Percentiles rank a stretch among this genome's conserved stretches.
These are phyloP conservation scores for Elongisporangium prolatum DNA, from an alignment of 352 stramenopile genomes.

Conservation along the genomic window DNA sequence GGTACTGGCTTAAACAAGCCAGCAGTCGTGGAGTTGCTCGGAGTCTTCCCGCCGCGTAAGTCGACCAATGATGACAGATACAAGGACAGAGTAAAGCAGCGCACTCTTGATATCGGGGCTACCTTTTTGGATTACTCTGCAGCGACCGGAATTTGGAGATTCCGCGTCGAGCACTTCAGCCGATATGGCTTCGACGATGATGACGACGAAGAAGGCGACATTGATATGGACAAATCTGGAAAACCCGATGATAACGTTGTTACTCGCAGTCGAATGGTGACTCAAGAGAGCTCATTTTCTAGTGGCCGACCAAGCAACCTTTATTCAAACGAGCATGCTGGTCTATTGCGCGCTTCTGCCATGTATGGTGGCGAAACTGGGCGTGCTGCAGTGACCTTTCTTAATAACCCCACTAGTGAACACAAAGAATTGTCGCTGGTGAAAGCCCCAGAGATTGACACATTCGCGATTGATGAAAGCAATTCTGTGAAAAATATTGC, in stretches of 20 bases:
- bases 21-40: constrained; percentile 72
- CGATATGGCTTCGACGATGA: constrained; percentile 78
- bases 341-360: constrained; percentile 38
- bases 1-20: constrained; percentile 74
- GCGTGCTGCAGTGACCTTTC: constrained; percentile 28
- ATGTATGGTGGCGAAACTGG: constrained; percentile 26
- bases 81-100: constrained; percentile 70
- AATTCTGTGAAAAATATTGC: constrained; percentile 11
- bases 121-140: constrained; percentile 75
- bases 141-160: constrained; percentile 76
- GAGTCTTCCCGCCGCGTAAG: constrained; percentile 68
- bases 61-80: constrained; percentile 49
- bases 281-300: constrained; percentile 14
- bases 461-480: constrained; percentile 8
- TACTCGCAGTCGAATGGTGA: constrained; percentile 15
- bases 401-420: not conserved
- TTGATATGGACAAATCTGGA: constrained; percentile 29
- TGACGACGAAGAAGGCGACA: constrained; percentile 53
- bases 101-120: constrained; percentile 71
- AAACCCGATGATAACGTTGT: constrained; percentile 10
- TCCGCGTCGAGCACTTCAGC: constrained; percentile 84
- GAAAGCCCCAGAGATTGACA: constrained; percentile 10
- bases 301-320: constrained; percentile 11
- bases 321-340: constrained; percentile 27
- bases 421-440: not conserved